A percentile compares a stretch with the other conserved stretches of the same genome.
Conservation (phyloP, 75 land plant species). For the Cunninghamia lanceolata region DNA sequence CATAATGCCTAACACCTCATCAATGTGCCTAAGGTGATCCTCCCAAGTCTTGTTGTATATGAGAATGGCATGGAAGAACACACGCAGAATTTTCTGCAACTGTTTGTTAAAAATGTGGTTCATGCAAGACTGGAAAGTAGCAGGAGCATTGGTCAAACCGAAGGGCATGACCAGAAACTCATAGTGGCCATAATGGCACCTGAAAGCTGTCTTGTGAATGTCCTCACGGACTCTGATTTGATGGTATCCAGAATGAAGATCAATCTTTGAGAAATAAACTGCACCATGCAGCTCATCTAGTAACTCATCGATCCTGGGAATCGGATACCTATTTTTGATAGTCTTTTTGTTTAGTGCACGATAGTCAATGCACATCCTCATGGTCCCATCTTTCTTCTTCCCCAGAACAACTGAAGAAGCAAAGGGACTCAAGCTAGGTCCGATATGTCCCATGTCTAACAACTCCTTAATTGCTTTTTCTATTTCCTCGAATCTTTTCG, state of each 20-base stretch:
- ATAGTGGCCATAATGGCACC: constrained; percentile 4
- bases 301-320: not conserved
- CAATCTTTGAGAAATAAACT: constrained; percentile 5
- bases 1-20: not conserved
- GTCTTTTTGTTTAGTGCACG: not conserved
- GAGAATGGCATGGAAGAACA: not conserved
- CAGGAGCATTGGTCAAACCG: constrained; percentile 4
- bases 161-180: constrained; percentile 11
- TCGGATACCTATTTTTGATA: not conserved
- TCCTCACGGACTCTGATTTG: constrained; percentile 9
- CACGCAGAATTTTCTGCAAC: not conserved
- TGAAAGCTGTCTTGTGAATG: constrained; percentile 2
- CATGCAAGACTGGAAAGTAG: not conserved
- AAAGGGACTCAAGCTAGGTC: not conserved
- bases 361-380: not conserved
- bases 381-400: not conserved
- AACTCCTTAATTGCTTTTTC: not conserved
- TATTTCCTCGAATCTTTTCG: not conserved
- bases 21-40: not conserved
- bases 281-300: constrained; percentile 7
- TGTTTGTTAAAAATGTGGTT: not conserved
- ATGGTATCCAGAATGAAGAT: constrained; percentile 6
- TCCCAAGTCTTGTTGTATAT: not conserved
- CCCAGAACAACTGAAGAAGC: not conserved
- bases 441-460: not conserved